Percentiles rank a stretch among this genome's conserved stretches.
Evolutionary conservation across 331 rosid genomes (phyloP).

Genomic region (Malus hybrid): DNA sequence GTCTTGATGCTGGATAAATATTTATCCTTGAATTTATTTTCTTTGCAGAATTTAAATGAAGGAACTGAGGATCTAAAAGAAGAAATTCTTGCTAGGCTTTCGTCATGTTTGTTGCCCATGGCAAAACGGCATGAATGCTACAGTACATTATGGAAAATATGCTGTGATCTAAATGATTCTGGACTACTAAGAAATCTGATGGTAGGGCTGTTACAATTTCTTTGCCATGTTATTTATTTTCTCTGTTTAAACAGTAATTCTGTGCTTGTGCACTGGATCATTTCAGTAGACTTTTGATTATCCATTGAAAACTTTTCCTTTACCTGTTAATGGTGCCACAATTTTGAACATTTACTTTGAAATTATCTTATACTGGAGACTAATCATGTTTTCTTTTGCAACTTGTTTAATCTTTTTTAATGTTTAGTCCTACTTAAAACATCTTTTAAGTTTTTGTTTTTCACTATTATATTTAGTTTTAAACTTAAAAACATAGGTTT

Average conservation of each 20-base stretch:
- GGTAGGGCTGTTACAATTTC: constrained; percentile 42
- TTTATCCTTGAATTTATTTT: constrained; percentile 25
- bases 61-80: constrained; percentile 44
- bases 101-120: constrained; percentile 58
- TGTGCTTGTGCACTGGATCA: neutral
- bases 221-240: constrained; percentile 1
- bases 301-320: neutral
- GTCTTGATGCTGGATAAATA: constrained; percentile 13
- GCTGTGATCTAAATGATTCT: constrained; percentile 78
- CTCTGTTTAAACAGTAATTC: neutral
- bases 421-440: neutral
- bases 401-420: neutral
- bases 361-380: neutral
- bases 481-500: neutral
- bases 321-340: neutral
- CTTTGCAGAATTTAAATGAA: constrained; percentile 49
- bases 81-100: constrained; percentile 46
- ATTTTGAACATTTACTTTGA: neutral
- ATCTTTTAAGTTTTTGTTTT: neutral
- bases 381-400: neutral
- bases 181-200: constrained; percentile 69
- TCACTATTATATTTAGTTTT: neutral
- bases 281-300: neutral
- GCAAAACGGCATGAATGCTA: constrained; percentile 90
- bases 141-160: constrained; percentile 65